Evolutionary conservation across 2,329 filamentous ascomycete species (phyloP), one percentile per base, ranked within the genome.

Genomic region (Byssothecium circinans): DNA sequence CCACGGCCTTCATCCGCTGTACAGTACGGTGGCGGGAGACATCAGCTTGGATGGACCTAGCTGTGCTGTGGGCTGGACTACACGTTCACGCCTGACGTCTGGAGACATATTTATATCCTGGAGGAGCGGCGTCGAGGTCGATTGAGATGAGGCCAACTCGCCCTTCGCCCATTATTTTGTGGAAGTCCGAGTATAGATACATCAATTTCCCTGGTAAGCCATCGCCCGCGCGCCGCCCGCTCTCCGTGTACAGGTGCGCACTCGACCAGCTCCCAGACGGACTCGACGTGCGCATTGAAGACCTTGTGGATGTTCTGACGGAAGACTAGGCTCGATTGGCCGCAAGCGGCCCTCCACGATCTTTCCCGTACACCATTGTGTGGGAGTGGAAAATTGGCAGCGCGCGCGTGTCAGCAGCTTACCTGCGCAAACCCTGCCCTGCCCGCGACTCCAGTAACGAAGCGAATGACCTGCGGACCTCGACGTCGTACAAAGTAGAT

Each of bases 401-500:
- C 60, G 59, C 60, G 58, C 60, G 61, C 60, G 58, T 60, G 61
- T 65, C 60, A 68, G 66, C 49, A 51, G 44, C 67, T 69, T 67
- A 68, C 66, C 60, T 62, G 55, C 57, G 61, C 55, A 38, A 67
- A 61, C 66, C 64, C 66, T 64, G 60, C 66, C 64, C 66, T 64
- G 67, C 60, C 27, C 59, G 55, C 58, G 44, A 61, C 54, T 39
- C 36, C 19, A 54, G 49, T 50, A 47, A 62, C 61, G 63, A 69
- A 67, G 64, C 68, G 65, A 67, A 68, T 69, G 64, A 69, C 63
- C 65, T 63, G 56, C 49, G 50, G 53, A 52, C 33, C 32, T 39
- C n/a, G n/a, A 57, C 53, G 67, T 69, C 54, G 62, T 64, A 70
- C 67, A 68, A 51, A 52, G 57, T 60, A 64, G 56, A 69, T 62